A percentile compares a stretch with the other conserved stretches of the same genome.
Conservation (phyloP, 2,329 filamentous ascomycete genomes). For the Xylariaceae sp. region DNA sequence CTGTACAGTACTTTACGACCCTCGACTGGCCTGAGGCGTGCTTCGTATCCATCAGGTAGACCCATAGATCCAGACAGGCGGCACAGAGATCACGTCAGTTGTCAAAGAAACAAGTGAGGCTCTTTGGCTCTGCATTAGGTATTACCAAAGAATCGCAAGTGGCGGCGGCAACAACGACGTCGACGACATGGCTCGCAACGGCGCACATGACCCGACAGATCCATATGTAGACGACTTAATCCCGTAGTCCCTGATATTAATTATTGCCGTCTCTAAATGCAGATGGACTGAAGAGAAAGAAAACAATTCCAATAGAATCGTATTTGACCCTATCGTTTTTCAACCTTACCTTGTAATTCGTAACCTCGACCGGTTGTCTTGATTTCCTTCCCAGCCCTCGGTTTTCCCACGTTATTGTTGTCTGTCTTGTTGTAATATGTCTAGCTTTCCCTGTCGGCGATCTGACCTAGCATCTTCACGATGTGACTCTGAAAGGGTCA, state of each 20-base stretch:
- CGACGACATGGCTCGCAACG: background rate
- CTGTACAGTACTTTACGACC: background rate
- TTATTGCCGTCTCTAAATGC: no score
- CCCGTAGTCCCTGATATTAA: no score
- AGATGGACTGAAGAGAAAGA: no score
- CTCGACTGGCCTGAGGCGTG: no score
- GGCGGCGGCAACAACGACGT: background rate
- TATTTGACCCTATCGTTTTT: no score
- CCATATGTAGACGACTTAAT: background rate
- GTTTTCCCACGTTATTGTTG: background rate
- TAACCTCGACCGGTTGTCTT: background rate
- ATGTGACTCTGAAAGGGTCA: background rate
- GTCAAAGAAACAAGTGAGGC: background rate
- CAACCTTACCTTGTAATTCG: no score
- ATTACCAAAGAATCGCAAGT: background rate
- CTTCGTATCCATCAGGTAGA: background rate
- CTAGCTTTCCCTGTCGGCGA: background rate
- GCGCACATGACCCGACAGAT: background rate
- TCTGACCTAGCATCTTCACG: background rate
- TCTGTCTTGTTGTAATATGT: background rate
- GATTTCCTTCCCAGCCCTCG: background rate
- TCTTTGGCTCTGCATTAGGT: background rate
- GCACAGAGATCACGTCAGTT: background rate
- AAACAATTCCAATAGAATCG: no score
- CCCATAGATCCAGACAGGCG: background rate